phyloP scores from a whole-genome alignment of 352 stramenopile genomes.

The Globisporangium takayamanum region DNA sequence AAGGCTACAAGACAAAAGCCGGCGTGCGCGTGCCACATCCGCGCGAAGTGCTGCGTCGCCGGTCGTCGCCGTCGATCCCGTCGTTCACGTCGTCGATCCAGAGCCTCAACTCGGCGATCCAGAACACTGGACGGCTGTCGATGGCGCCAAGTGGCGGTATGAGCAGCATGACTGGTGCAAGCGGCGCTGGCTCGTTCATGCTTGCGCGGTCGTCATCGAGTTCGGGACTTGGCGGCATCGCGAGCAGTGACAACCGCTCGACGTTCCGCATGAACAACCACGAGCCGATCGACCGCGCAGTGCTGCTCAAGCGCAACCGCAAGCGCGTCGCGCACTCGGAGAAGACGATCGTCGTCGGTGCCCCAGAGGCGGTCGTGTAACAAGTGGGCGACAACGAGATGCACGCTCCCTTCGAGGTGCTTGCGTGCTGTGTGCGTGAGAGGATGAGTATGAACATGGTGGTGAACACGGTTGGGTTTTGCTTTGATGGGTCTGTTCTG shows the following conservation, averaged over 20 bases:
- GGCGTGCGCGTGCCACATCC: conserved; percentile 40
- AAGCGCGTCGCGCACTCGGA: conserved; percentile 68
- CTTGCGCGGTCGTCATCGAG: conserved; percentile 13
- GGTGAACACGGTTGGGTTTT: background rate
- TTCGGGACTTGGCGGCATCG: conserved; percentile 16
- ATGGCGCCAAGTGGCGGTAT: conserved; percentile 27
- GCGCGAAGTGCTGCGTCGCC: conserved; percentile 50
- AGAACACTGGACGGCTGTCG: conserved; percentile 58
- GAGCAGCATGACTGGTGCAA: conserved; percentile 2
- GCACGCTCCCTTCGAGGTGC: too few relatives aligned
- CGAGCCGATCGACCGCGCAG: conserved; percentile 62
- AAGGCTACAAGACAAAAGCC: conserved; percentile 37
- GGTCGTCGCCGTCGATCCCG: conserved; percentile 83
- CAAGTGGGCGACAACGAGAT: background rate
- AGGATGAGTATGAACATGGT: background rate
- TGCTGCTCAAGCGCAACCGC: conserved; percentile 72
- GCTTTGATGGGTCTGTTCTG: background rate
- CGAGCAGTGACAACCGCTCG: conserved; percentile 28
- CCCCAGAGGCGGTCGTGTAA: conserved; percentile 78
- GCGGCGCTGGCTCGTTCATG: conserved; percentile 12
- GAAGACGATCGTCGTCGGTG: conserved; percentile 85
- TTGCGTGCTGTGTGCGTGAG: background rate
- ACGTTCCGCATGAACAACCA: conserved; percentile 60
- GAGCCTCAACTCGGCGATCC: conserved; percentile 72
- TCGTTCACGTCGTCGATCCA: conserved; percentile 82